Evolutionary conservation across 306 rosid genomes (phyloP), one percentile per base, ranked within the genome.

Genomic region (Psophocarpus tetragonolobus): DNA sequence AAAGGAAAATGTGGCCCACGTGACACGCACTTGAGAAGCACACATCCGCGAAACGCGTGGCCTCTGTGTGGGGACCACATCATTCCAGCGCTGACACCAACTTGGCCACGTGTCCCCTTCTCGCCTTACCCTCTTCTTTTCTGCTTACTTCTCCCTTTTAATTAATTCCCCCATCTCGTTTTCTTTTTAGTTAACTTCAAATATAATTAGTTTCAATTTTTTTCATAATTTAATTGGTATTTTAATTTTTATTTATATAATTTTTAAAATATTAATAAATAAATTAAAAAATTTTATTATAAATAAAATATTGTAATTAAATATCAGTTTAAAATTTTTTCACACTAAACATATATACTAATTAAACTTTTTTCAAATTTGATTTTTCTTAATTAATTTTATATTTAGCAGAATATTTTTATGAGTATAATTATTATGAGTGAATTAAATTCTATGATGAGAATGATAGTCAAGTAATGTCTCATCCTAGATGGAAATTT

Each of bases 21-120:
- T 88, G 89, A 89, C 85, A 86, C 88, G 87, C 90, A 84, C 85
- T 85, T 69, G 94, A 84, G 74, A 20, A 68, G 82, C 81, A 27
- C 81, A 74, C 78, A 68, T 67, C 48, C 76, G 77, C 75, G 78
- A 35, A 84, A 90, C 94, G 90, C 91, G 97, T 87, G 92, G 90
- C 88, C 29, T 38, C 15, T 5, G 0, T 1, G 86, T 75, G 87
- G 97, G 94, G 89, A 42, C 92, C 91, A 78, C 84, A 17, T 12
- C 36, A 20, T 50, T 64, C 15, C 68, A 74, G 35, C 69, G n/a
- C 42, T 27, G 82, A 58, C 87, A 84, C 81, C 86, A 70, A 3
- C 64, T 45, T n/a, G 7, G 84, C 85, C 94, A 89, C 86, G 86
- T 89, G 87, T 89, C 82, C 30, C 20, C 10, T n/a, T 12, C 32